phyloP scores from a whole-genome alignment of 2,329 filamentous ascomycete genomes.

The Beauveria sp. region DNA sequence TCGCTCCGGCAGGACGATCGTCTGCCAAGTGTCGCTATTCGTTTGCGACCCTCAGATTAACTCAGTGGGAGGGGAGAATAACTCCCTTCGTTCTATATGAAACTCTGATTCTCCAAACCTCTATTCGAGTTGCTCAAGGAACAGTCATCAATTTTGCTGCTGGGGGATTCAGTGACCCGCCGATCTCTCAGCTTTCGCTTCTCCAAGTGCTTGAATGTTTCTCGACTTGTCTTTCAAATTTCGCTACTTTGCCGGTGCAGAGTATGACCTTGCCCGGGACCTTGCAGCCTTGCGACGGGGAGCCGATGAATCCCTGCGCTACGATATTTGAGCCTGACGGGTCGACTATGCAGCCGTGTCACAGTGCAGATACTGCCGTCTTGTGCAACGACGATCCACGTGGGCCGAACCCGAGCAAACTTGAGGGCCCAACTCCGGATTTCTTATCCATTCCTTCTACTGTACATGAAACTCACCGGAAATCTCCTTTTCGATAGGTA shows the following conservation, averaged over 20 bases:
- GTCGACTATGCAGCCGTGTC: not conserved
- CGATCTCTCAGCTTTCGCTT: not conserved
- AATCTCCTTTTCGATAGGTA: not conserved
- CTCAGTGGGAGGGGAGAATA: too few relatives aligned
- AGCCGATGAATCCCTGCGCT: constrained; percentile 4
- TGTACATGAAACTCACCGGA: not conserved
- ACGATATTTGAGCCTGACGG: not conserved
- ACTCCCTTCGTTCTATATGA: not conserved
- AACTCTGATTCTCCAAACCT: too few relatives aligned
- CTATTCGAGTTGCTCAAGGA: not conserved
- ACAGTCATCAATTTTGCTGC: not conserved
- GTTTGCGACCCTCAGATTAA: constrained; percentile 1
- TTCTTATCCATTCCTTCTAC: not conserved
- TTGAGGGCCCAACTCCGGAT: not conserved
- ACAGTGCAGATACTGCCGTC: not conserved
- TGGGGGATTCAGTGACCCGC: not conserved
- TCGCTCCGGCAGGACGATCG: not conserved
- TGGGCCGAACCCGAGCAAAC: not conserved
- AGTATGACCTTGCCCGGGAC: not conserved
- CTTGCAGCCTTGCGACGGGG: not conserved
- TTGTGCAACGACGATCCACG: constrained; percentile 2
- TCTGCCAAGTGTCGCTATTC: constrained; percentile 1
- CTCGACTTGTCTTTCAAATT: not conserved
- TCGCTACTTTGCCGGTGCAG: not conserved
- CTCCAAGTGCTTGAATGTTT: not conserved